Conservation (phyloP, 495 filamentous ascomycete genomes). For the Oidiodendron maius region DNA sequence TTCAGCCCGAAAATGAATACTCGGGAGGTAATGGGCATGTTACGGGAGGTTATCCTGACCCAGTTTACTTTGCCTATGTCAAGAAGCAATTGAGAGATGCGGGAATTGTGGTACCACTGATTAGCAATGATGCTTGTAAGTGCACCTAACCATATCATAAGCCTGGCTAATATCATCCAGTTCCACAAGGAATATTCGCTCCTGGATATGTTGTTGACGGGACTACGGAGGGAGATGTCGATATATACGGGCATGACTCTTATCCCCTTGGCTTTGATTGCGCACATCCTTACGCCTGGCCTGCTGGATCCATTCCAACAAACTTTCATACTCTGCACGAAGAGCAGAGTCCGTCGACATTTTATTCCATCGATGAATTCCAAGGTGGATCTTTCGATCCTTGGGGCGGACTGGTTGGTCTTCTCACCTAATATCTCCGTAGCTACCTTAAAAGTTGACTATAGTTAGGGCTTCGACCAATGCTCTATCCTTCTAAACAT, state of each 20-base stretch:
- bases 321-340: slow-evolving; percentile 42
- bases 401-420: slow-evolving; percentile 53
- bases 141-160: slow-evolving; percentile 1
- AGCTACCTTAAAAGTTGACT: not conserved
- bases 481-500: slow-evolving; percentile 59
- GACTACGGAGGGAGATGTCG: slow-evolving; percentile 54
- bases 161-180: slow-evolving; percentile 1
- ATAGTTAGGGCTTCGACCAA: slow-evolving; percentile 48
- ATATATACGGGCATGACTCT: slow-evolving; percentile 73
- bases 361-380: slow-evolving; percentile 66
- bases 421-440: not conserved
- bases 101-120: slow-evolving; percentile 68
- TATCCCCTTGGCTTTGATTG: slow-evolving; percentile 68
- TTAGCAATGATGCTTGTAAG: slow-evolving; percentile 64
- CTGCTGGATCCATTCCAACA: slow-evolving; percentile 37
- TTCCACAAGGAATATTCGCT: slow-evolving; percentile 21
- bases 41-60: slow-evolving; percentile 44
- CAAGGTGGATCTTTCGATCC: slow-evolving; percentile 74
- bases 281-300: slow-evolving; percentile 45
- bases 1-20: slow-evolving; percentile 80
- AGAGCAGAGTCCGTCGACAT: slow-evolving; percentile 56
- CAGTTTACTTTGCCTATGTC: slow-evolving; percentile 63
- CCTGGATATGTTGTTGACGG: slow-evolving; percentile 61
- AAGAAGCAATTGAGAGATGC: slow-evolving; percentile 60
- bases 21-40: slow-evolving; percentile 22